phyloP scores from a whole-genome alignment of 2,329 filamentous ascomycete genomes.

The Calonectria naviculata region DNA sequence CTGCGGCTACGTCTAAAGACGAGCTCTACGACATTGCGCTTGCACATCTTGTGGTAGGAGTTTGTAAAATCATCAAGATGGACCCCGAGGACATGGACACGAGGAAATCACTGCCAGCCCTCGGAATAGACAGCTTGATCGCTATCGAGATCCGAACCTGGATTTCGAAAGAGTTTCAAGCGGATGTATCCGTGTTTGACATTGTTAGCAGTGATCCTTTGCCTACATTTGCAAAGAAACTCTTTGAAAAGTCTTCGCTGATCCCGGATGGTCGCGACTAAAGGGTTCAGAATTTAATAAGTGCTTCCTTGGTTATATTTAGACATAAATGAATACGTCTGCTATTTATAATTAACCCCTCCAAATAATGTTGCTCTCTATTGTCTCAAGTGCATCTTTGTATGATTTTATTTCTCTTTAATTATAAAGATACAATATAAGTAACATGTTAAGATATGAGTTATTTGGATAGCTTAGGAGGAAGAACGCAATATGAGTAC shows the following conservation, averaged over 20 bases:
- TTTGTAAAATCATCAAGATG: background rate
- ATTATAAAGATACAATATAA: no score
- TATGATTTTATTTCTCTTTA: no score
- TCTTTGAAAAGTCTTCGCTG: background rate
- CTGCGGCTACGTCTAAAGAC: background rate
- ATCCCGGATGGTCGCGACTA: background rate
- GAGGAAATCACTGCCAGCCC: background rate
- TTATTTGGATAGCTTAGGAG: no score
- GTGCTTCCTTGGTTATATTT: background rate
- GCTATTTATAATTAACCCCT: no score
- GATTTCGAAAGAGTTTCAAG: background rate
- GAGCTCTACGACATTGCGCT: background rate
- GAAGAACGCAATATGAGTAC: no score
- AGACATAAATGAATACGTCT: no score
- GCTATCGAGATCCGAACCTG: slow-evolving; percentile 13
- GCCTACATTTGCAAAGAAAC: background rate
- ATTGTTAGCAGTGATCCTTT: slow-evolving; percentile 5
- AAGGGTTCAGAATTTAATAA: background rate
- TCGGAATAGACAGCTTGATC: slow-evolving; percentile 6
- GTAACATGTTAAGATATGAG: no score
- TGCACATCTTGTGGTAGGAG: background rate
- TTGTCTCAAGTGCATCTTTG: no score
- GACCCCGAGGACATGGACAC: background rate
- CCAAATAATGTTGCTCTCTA: no score
- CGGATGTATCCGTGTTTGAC: slow-evolving; percentile 9